Percentiles rank a stretch among this genome's conserved stretches.
These are phyloP conservation scores for Rutstroemia sp. DNA, from an alignment of 2,329 filamentous ascomycete species.

Conservation along the genomic window DNA sequence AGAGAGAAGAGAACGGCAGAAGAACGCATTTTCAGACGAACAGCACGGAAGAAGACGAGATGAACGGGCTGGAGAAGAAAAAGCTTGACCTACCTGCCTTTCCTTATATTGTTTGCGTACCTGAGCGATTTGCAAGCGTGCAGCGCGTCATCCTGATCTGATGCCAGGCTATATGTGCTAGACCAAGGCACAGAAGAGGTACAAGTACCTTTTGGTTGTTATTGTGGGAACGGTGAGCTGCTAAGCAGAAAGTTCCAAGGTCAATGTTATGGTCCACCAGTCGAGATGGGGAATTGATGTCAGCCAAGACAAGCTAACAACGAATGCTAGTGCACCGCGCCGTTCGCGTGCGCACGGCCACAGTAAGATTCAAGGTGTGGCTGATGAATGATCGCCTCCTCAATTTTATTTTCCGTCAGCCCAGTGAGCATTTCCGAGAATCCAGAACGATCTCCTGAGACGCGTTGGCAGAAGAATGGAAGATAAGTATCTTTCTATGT, in stretches of 20 bases:
- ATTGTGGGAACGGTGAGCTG: not conserved
- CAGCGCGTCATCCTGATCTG: not conserved
- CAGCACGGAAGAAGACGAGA: not conserved
- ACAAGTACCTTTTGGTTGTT: not conserved
- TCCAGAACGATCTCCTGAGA: too few species aligned
- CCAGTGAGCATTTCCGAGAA: too few species aligned
- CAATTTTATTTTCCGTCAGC: too few species aligned
- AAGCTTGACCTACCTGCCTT: not conserved
- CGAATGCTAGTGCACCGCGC: too few species aligned
- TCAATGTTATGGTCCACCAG: too few species aligned
- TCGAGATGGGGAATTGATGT: not conserved
- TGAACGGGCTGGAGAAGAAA: not conserved
- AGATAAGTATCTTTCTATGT: too few species aligned
- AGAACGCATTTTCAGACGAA: slow-evolving; percentile 1
- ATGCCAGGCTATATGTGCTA: not conserved
- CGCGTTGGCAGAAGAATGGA: too few species aligned
- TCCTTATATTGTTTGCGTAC: slow-evolving; percentile 3
- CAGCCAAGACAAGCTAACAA: not conserved
- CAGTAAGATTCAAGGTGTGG: too few species aligned
- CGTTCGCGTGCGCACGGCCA: too few species aligned
- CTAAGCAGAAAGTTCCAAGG: not conserved
- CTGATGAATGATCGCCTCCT: too few species aligned
- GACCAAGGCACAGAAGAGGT: slow-evolving; percentile 4
- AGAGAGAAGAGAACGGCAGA: slow-evolving; percentile 2
- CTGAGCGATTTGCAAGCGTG: slow-evolving; percentile 1